Evolutionary conservation across 306 rosid species (phyloP).

Genomic region (Acacia acuminata): DNA sequence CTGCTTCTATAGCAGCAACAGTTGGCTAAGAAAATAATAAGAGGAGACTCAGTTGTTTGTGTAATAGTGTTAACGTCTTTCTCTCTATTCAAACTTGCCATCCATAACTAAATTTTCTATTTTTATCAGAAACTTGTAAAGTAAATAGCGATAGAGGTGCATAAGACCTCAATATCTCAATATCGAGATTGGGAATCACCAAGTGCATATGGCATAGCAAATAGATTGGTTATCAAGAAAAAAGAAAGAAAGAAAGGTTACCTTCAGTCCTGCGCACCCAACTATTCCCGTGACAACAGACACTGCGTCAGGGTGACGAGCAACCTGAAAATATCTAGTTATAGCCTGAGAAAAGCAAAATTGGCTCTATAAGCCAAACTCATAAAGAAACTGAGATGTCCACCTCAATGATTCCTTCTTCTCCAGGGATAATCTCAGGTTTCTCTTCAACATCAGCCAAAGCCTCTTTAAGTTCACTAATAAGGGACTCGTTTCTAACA

Average conservation of each 20-base stretch:
- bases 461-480: constrained; percentile 88
- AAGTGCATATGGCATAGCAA: background rate
- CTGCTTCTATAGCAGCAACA: constrained; percentile 98
- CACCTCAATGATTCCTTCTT: constrained; percentile 96
- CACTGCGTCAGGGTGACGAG: constrained; percentile 96
- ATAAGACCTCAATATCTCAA: background rate
- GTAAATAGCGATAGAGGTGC: constrained; percentile 8
- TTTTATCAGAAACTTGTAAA: constrained; percentile 11
- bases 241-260: constrained; percentile 30
- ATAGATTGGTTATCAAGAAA: constrained; percentile 11
- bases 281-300: constrained; percentile 95
- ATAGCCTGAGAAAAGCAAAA: constrained; percentile 21
- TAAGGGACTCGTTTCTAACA: constrained; percentile 81
- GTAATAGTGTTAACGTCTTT: background rate
- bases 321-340: constrained; percentile 67
- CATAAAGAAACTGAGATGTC: constrained; percentile 14
- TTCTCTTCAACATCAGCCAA: constrained; percentile 73
- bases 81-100: constrained; percentile 9
- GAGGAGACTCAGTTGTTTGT: constrained; percentile 40
- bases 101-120: background rate
- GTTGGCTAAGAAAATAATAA: constrained; percentile 74
- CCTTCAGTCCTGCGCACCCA: constrained; percentile 99
- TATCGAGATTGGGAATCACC: background rate
- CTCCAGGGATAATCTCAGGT: constrained; percentile 98
- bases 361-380: constrained; percentile 23